Evolutionary conservation across 768 basidiomycete species (phyloP).

Genomic region (Mycena latifolia): DNA sequence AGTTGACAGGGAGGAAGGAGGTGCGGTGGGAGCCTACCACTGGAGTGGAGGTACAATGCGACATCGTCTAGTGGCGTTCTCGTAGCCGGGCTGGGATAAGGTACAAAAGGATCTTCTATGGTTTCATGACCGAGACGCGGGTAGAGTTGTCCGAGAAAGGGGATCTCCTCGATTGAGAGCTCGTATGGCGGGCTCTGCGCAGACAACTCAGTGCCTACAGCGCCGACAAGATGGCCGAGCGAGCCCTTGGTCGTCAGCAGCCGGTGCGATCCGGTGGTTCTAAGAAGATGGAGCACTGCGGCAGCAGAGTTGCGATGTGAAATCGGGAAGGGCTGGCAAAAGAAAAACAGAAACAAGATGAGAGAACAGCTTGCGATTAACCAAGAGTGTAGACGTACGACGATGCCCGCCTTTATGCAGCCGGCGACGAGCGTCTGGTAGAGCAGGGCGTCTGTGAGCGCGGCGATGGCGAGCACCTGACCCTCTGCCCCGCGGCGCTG

Average conservation of each 20-base stretch:
- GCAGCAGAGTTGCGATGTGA: too few species aligned
- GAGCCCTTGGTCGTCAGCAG: slow-evolving; percentile 46
- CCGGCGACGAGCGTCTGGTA: too few species aligned
- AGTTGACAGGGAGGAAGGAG: slow-evolving; percentile 40
- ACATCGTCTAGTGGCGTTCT: slow-evolving; percentile 39
- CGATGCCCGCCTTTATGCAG: too few species aligned
- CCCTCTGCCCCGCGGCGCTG: too few species aligned
- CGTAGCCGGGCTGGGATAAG: slow-evolving; percentile 40
- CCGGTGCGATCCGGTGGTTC: slow-evolving; percentile 51
- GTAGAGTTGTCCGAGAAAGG: slow-evolving; percentile 48
- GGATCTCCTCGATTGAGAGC: slow-evolving; percentile 49
- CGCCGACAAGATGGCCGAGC: slow-evolving; percentile 43
- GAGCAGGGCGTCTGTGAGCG: too few species aligned
- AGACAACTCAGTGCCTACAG: slow-evolving; percentile 41
- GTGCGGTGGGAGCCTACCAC: slow-evolving; percentile 43
- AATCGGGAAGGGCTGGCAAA: slow-evolving; percentile 59
- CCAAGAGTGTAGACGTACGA: too few species aligned
- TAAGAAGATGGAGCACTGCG: slow-evolving; percentile 54
- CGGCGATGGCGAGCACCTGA: too few species aligned
- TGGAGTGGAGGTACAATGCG: too few species aligned
- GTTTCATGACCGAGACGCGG: slow-evolving; percentile 55
- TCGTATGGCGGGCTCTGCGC: too few species aligned
- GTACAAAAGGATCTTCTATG: slow-evolving; percentile 42
- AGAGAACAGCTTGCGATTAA: background rate
- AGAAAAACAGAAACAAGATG: too few species aligned